Evolutionary conservation across 1,284 basidiomycete species (phyloP).

Genomic region (Heliocybe sulcata): DNA sequence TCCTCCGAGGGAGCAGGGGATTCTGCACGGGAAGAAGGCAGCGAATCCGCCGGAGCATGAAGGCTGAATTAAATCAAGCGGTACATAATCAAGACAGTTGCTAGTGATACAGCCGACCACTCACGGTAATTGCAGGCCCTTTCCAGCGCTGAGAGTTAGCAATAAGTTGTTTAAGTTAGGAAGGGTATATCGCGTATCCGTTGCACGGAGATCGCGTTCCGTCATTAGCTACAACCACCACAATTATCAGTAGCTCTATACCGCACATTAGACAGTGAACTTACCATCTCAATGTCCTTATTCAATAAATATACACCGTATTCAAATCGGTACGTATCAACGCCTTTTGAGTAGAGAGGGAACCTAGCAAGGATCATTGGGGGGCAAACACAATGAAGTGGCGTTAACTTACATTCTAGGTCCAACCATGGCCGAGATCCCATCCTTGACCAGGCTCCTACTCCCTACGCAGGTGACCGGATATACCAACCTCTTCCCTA

Average conservation of each 20-base stretch:
- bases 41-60: neutral
- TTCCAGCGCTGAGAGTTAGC: constrained; percentile 75
- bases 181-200: constrained; percentile 93
- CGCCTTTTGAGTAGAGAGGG: constrained; percentile 89
- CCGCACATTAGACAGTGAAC: constrained; percentile 16
- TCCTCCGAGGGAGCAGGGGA: neutral
- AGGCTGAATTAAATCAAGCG: neutral
- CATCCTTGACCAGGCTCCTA: constrained; percentile 82
- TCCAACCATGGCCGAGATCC: constrained; percentile 89
- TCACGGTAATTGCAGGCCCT: constrained; percentile 40
- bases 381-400: constrained; percentile 7
- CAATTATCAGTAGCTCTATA: constrained; percentile 8
- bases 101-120: constrained; percentile 16
- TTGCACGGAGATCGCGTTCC: constrained; percentile 76
- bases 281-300: constrained; percentile 93
- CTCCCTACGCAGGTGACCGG: constrained; percentile 87
- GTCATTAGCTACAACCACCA: constrained; percentile 68
- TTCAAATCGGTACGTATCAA: constrained; percentile 95
- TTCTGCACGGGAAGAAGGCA: neutral
- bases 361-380: constrained; percentile 49
- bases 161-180: constrained; percentile 94
- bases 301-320: constrained; percentile 97
- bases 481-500: constrained; percentile 76
- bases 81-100: neutral
- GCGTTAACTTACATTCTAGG: constrained; percentile 69